phyloP scores from a whole-genome alignment of 2,329 filamentous ascomycete genomes.

The Hirsutella rhossiliensis region DNA sequence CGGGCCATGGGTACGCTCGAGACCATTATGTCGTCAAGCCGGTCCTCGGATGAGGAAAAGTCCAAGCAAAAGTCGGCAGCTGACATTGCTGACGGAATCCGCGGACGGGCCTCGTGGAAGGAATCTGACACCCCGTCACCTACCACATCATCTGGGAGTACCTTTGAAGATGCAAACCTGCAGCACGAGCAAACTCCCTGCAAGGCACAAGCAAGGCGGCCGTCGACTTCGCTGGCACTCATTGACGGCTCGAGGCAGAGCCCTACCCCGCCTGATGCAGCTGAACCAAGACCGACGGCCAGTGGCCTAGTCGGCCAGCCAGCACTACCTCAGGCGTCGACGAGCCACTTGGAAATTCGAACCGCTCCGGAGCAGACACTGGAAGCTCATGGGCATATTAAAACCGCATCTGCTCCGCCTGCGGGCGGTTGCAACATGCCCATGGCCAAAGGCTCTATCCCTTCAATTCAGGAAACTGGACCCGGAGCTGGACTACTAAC shows the following conservation, averaged over 20 bases:
- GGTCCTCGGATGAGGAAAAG: slow-evolving; percentile 51
- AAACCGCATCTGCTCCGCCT: slow-evolving; percentile 1
- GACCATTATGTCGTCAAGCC: slow-evolving; percentile 55
- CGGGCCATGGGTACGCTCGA: slow-evolving; percentile 50
- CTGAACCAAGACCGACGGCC: slow-evolving; percentile 21
- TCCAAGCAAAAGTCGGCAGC: slow-evolving; percentile 47
- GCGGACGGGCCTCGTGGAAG: slow-evolving; percentile 32
- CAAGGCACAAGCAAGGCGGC: slow-evolving; percentile 12
- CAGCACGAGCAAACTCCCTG: slow-evolving; percentile 7
- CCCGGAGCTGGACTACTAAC: slow-evolving; percentile 7
- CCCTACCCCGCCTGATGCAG: slow-evolving; percentile 12
- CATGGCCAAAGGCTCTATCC: neutral
- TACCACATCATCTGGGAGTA: slow-evolving; percentile 15
- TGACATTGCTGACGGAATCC: slow-evolving; percentile 42
- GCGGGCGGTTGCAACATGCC: slow-evolving; percentile 7
- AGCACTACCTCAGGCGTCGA: slow-evolving; percentile 44
- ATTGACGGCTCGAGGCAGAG: slow-evolving; percentile 24
- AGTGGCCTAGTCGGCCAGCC: slow-evolving; percentile 40
- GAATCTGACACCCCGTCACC: slow-evolving; percentile 18
- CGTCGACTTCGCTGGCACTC: slow-evolving; percentile 22
- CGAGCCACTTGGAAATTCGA: slow-evolving; percentile 35
- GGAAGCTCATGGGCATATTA: slow-evolving; percentile 10
- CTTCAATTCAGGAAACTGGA: neutral
- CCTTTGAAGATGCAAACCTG: slow-evolving; percentile 13
- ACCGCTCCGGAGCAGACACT: slow-evolving; percentile 16